A percentile compares a stretch with the other conserved stretches of the same genome.
Conservation (phyloP, 129 eudicot genomes). For the Calendula officinalis region DNA sequence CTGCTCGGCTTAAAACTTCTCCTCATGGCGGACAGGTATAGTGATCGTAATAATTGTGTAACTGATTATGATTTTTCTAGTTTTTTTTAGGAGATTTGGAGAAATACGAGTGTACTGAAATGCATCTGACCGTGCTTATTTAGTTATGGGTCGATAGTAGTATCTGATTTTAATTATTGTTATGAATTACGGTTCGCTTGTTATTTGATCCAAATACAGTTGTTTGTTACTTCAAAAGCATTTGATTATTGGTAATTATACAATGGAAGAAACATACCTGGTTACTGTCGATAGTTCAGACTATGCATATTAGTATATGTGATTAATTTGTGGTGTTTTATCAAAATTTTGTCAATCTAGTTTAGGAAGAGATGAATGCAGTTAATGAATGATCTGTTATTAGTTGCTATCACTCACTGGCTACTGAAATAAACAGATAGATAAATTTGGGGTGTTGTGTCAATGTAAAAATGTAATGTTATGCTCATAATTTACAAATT, state of each 20-base stretch:
- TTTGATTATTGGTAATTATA: too few relatives aligned
- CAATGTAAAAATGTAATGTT: background rate
- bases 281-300: too few relatives aligned
- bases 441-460: background rate
- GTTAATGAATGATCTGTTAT: background rate
- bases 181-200: background rate
- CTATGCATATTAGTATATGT: background rate
- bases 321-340: background rate
- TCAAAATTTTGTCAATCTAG: background rate
- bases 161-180: too few relatives aligned
- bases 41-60: background rate
- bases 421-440: conserved; percentile 1
- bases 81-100: background rate
- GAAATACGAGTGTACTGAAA: too few relatives aligned
- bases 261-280: too few relatives aligned
- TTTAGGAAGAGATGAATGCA: background rate
- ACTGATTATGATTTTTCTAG: background rate
- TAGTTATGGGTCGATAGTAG: too few relatives aligned
- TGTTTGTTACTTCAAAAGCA: background rate
- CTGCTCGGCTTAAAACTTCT: conserved; percentile 76
- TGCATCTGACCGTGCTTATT: too few relatives aligned
- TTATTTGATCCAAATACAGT: background rate
- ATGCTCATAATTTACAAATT: background rate
- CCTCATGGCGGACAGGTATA: conserved; percentile 80
- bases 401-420: background rate